Conservation (phyloP, 2,329 filamentous ascomycete species). For the Apiospora hydei region DNA sequence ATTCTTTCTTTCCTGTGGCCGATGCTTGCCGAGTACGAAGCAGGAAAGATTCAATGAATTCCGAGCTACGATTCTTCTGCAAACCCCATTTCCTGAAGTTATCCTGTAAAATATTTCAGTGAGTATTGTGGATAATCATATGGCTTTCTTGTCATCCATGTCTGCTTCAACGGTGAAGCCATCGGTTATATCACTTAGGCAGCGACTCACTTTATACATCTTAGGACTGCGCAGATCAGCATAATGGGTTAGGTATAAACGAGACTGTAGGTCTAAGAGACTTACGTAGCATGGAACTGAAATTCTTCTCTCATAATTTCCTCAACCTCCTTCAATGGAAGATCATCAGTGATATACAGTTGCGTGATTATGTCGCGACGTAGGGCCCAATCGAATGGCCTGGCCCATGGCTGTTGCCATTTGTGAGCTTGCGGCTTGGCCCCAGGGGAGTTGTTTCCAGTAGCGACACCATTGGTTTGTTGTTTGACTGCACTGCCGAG, state of each 20-base stretch:
- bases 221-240: constrained; percentile 5
- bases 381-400: constrained; percentile 20
- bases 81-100: constrained; percentile 13
- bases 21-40: background rate
- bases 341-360: constrained; percentile 23
- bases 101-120: background rate
- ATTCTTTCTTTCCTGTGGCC: too few relatives aligned
- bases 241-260: too few relatives aligned
- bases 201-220: background rate
- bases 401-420: constrained; percentile 16
- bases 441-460: too few relatives aligned
- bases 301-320: constrained; percentile 23
- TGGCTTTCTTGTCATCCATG: too few relatives aligned
- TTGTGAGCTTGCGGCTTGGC: background rate
- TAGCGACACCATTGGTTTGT: too few relatives aligned
- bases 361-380: constrained; percentile 6
- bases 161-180: too few relatives aligned
- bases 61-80: constrained; percentile 1
- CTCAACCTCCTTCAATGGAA: constrained; percentile 23
- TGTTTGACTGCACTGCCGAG: too few relatives aligned
- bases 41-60: background rate
- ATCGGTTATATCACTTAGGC: too few relatives aligned
- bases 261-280: too few relatives aligned
- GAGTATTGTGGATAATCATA: too few relatives aligned
- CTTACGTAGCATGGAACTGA: constrained; percentile 24